Evolutionary conservation across 306 rosid species (phyloP), one percentile per base, ranked within the genome.

Genomic region (Senna tora): DNA sequence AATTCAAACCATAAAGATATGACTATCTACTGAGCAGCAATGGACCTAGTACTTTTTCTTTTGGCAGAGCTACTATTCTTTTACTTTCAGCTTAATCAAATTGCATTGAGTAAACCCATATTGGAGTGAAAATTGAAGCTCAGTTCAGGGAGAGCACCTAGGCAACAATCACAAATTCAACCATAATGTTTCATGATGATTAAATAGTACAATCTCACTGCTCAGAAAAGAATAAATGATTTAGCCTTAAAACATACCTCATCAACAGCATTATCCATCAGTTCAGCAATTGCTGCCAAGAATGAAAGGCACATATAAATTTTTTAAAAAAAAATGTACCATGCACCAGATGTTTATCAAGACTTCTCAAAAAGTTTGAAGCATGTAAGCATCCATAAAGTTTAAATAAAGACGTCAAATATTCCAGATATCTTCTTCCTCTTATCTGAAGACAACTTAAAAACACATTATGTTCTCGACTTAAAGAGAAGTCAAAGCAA

Each of bases 211-310:
- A 54, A 73, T 45, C 22, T 56, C 42, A 22, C 70, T 13, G 5
- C 36, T 28, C 54, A 75, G 57, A 54, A 32, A 85, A 67, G 45
- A 72, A 65, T 74, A 49, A 6, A 64, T 32, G 66, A 38, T 16
- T 62, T 73, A 20, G 28, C 55, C 62, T 52, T 32, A 28, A 58
- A 75, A 0, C 75, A 64, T 77, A 93, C 98, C 98, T 93, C 97
- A 62, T 93, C 98, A 63, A 93, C 94, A 50, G 94, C 97, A 83
- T 91, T 91, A 73, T 93, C 98, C 88, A 93, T 76, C 14, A 93
- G 94, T 88, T 93, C 98, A 71, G 97, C 97, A 79, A 93, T 91
- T 42, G 98, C 98, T 93, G 96, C 79, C 76, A 80, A 77, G 32
- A 77, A 75, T 15, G 50, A 74, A 60, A 75, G 55, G 66, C 38